Base-by-base conservation (phyloP, 208 protist species). In the Crithidia mellificae region DNA sequence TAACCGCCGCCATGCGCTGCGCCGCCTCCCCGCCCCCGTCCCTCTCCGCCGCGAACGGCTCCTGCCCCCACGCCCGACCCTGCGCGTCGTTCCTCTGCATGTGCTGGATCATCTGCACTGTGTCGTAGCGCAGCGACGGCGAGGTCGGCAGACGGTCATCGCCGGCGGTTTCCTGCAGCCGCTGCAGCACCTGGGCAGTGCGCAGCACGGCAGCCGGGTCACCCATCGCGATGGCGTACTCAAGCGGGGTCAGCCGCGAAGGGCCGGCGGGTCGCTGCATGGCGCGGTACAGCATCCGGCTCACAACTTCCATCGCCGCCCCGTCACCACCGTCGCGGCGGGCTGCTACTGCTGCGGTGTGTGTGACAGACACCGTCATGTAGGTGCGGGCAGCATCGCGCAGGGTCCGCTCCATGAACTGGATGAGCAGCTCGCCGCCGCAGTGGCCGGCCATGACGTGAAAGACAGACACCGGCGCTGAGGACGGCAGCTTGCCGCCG, bases 171-270 rank as follows among this genome's bases (percentile, higher is more conserved):
- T 75, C 52, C 25, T 70, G 59, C 14, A 92, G 77, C 12, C 70
- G 80, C 47, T 90, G 81, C 51, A 94, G 53, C 36, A 82, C 71
- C 66, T 90, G 76, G 6, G 79, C 81, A 14, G 78, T 77, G 44
- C 81, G 85, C 32, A 94, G 66, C 25, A 90, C 81, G 0, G 80
- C 79, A 0, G 74, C 78, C 25, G 88, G 72, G 62, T 84, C 67
- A 20, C 85, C 85, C 46, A 85, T 69, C 0, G 82, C 83, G 41
- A 94, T 68, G 41, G 83, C 75, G 55, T 81, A 87, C 74, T 94
- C 88, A 20, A 94, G 85, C 41, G 79, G 75, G 8, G 85, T 90
- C 41, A 91, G 75, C 22, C 79, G 83, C 51, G 68, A 69, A 25
- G 49, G 58, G 32, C 80, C 75, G 29, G 84, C 85, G 1, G 72